Percentiles rank a stretch among this genome's conserved stretches.
Evolutionary conservation across 495 filamentous ascomycete species (phyloP).

Genomic region (Neurospora sp.): DNA sequence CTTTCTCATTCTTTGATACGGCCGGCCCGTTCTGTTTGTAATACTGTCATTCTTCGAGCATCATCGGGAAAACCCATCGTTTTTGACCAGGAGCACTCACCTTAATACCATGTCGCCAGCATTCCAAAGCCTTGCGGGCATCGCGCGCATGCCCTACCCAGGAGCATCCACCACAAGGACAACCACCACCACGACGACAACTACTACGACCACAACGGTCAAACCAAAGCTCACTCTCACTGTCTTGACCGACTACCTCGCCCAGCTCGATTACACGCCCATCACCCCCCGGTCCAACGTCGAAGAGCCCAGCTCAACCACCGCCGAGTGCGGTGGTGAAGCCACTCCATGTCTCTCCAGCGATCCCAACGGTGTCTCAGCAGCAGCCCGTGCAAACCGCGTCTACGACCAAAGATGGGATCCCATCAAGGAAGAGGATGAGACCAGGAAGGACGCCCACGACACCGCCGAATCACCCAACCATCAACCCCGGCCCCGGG

Average conservation of each 20-base stretch:
- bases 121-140: not conserved
- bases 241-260: not conserved
- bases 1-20: no score
- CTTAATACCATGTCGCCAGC: not conserved
- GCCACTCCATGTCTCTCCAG: not conserved
- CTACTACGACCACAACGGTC: not conserved
- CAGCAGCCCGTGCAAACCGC: no score
- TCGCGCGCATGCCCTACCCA: not conserved
- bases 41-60: no score
- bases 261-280: not conserved
- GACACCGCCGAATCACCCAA: no score
- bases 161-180: not conserved
- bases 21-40: no score
- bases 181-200: not conserved
- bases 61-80: no score
- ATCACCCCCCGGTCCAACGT: not conserved
- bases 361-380: not conserved
- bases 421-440: no score
- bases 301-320: not conserved
- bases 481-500: no score
- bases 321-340: not conserved
- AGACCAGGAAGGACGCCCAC: no score
- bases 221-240: not conserved
- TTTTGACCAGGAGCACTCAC: no score
- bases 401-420: no score